Evolutionary conservation across 2,329 filamentous ascomycete species (phyloP).

Genomic region (Sclerotinia glacialis): DNA sequence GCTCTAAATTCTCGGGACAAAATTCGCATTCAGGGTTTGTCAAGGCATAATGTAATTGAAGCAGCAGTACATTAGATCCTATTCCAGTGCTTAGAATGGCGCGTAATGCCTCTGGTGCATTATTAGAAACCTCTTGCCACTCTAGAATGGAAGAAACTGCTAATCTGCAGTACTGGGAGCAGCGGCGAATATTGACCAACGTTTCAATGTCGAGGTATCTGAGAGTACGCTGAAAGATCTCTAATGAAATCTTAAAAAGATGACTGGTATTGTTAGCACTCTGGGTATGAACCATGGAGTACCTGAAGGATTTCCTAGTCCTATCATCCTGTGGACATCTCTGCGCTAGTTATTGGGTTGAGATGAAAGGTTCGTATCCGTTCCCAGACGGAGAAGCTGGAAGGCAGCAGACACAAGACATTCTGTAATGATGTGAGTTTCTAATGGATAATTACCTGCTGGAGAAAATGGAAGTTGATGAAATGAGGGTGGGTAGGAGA

Average conservation of each 20-base stretch:
- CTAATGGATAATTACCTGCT: too few species aligned
- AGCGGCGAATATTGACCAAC: neutral
- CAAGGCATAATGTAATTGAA: neutral
- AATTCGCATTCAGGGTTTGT: constrained; percentile 10
- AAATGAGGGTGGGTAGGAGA: neutral
- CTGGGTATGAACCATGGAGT: neutral
- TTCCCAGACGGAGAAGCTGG: too few species aligned
- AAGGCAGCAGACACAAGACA: neutral
- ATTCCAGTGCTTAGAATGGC: neutral
- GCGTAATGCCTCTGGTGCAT: constrained; percentile 7
- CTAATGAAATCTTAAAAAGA: neutral
- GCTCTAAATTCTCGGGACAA: neutral
- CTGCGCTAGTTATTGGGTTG: neutral
- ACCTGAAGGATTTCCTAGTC: neutral
- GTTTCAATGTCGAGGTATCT: constrained; percentile 6
- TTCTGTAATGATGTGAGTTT: neutral
- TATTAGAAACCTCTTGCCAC: neutral
- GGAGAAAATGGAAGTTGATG: too few species aligned
- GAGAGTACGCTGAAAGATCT: constrained; percentile 4
- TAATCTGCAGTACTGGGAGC: neutral
- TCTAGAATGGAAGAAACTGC: neutral
- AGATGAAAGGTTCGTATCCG: neutral
- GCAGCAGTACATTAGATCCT: neutral
- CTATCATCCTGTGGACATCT: neutral
- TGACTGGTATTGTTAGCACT: neutral